These are phyloP conservation scores for Paraleonurus japonicus DNA, from an alignment of 257 asterid genomes.

Conservation along the genomic window DNA sequence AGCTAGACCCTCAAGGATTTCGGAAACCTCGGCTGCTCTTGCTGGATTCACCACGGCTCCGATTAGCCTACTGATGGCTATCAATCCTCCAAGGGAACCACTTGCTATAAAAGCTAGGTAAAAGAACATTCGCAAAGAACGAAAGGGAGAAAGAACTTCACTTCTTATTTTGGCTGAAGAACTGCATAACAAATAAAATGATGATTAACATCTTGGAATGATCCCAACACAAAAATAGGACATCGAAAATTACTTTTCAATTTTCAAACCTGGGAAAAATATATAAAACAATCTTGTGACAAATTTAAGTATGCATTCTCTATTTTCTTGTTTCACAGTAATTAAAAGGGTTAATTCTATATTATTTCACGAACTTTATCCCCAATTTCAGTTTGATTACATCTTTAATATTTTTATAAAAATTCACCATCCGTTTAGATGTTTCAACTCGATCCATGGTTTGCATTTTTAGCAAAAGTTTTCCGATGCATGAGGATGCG, in stretches of 20 bases:
- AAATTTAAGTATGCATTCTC: no score
- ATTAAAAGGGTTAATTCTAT: no score
- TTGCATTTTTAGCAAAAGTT: no score
- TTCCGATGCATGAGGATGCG: no score
- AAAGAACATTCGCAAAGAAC: constrained; percentile 92
- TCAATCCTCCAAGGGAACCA: constrained; percentile 78
- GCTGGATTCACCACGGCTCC: constrained; percentile 77
- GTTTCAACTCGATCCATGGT: no score
- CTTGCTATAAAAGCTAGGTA: constrained; percentile 83
- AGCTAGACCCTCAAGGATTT: constrained; percentile 63
- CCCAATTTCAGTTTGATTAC: no score
- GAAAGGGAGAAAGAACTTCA: constrained; percentile 91
- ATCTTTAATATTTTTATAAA: no score
- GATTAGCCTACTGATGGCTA: constrained; percentile 59
- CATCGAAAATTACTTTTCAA: no score
- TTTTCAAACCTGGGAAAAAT: no score
- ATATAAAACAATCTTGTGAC: not conserved
- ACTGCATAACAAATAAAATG: constrained; percentile 48
- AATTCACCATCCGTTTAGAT: no score
- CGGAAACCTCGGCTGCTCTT: constrained; percentile 62
- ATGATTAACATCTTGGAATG: constrained; percentile 14
- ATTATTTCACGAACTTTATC: no score
- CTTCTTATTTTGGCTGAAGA: constrained; percentile 85
- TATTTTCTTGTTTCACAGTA: no score
- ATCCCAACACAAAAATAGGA: not conserved